These are phyloP conservation scores for Cystobasidium tubakii DNA, from an alignment of 768 basidiomycete genomes.

Conservation along the genomic window DNA sequence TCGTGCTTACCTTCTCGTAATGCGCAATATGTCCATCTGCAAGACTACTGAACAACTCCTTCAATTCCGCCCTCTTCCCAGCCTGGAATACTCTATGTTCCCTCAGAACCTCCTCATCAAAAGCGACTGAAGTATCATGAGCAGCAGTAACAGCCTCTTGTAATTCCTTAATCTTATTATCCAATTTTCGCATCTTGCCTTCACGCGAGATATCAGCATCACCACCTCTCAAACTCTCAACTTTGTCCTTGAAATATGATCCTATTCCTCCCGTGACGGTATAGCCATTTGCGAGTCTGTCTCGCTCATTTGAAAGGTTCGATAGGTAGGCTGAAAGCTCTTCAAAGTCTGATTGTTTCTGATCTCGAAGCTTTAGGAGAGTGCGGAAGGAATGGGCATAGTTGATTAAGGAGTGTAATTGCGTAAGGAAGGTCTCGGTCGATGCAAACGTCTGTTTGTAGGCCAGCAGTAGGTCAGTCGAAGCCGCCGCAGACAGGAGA, in stretches of 20 bases:
- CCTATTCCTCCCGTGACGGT: conserved; percentile 66
- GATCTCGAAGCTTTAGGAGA: conserved; percentile 91
- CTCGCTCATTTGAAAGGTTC: conserved; percentile 85
- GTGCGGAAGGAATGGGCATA: conserved; percentile 88
- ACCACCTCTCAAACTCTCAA: conserved; percentile 82
- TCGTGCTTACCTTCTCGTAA: conserved; percentile 52
- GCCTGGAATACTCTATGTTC: conserved; percentile 87
- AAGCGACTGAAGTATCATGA: conserved; percentile 91
- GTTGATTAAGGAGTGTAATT: conserved; percentile 83
- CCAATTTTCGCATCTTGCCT: conserved; percentile 87
- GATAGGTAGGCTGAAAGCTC: conserved; percentile 91
- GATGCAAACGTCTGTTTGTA: conserved; percentile 71
- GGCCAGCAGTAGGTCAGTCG: too few relatives aligned
- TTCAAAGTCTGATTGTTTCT: conserved; percentile 98
- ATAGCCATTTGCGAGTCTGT: conserved; percentile 80
- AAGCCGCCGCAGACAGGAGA: too few relatives aligned
- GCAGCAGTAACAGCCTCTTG: conserved; percentile 94
- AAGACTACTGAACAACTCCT: conserved; percentile 79
- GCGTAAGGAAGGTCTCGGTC: conserved; percentile 81
- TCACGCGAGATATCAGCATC: conserved; percentile 90
- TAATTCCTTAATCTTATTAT: conserved; percentile 91
- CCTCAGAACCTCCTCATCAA: conserved; percentile 86
- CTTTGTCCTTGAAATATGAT: conserved; percentile 83
- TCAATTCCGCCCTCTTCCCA: conserved; percentile 92
- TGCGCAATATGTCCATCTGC: conserved; percentile 95